Conservation (phyloP, 2,329 filamentous ascomycete species). For the Aspergillus fumigatiaffinis region DNA sequence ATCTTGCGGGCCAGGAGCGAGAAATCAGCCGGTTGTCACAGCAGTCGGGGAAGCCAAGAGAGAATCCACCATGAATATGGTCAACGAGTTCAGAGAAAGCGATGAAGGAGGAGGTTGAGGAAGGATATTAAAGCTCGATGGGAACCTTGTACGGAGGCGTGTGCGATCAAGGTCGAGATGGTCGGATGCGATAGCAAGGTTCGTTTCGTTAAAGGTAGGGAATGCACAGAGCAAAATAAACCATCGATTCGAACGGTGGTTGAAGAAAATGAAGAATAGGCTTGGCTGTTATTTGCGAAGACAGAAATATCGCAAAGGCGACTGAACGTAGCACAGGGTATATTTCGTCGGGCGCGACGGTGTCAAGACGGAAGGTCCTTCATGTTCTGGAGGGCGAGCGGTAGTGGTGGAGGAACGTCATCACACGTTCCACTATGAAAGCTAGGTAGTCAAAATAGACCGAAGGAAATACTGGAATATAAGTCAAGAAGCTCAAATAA, state of each 20-base stretch:
- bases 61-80: constrained; percentile 21
- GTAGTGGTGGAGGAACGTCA: constrained; percentile 20
- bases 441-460: constrained; percentile 7
- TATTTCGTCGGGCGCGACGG: constrained; percentile 20
- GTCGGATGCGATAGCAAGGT: neutral
- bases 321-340: constrained; percentile 9
- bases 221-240: neutral
- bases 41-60: constrained; percentile 2
- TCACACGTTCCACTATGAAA: constrained; percentile 16
- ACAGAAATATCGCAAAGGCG: neutral
- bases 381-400: constrained; percentile 19
- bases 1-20: constrained; percentile 16
- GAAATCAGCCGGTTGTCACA: constrained; percentile 18
- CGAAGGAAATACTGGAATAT: neutral
- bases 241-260: constrained; percentile 1
- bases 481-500: neutral
- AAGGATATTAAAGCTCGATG: neutral
- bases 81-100: neutral
- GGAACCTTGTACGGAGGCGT: neutral
- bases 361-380: constrained; percentile 13
- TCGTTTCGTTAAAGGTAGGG: neutral
- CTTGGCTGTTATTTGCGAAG: neutral
- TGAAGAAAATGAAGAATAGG: neutral
- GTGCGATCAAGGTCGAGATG: constrained; percentile 1
- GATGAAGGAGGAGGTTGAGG: neutral